Evolutionary conservation across 2,329 filamentous ascomycete genomes (phyloP), one percentile per base, ranked within the genome.

Genomic region (Iodosphaeria phyllophila): DNA sequence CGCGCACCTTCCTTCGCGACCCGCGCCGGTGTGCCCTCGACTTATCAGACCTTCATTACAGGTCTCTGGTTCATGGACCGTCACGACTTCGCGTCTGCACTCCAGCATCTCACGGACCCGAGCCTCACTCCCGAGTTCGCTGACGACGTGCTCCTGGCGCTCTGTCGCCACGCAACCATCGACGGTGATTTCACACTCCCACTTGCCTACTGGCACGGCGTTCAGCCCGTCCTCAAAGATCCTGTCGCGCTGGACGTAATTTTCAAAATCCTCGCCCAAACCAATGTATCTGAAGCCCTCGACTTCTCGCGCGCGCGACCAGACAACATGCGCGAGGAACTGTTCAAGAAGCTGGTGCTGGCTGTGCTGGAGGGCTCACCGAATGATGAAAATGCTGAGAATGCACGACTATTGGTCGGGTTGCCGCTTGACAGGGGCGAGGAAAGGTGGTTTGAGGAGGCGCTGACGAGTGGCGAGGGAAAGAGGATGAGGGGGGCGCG

Each of bases 61-160:
- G 82, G 82, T 0, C 52, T 91, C 7, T 91, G 80, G 78, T 59
- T 76, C 38, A 56, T 92, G 44, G 82, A 92, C 42, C 64, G 66
- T 21, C 54, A 70, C 22, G 60, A 80, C 28, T 83, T 79, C 40
- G 53, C 60, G 63, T 50, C 55, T 33, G 78, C 80, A 3, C 58
- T 91, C 15, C 71, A 80, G 37, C 71, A 74, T 42, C 64, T 92
- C 9, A 73, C 78, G 4, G 74, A 89, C 38, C 80, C 82, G 0
- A 79, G 75, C 2, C 60, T 91, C 4, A 70, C 74, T 12, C 72
- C 77, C 18, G 82, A 82, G 27, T 91, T 89, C 40, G 65, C 77
- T 28, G 79, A 89, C 48, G 77, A 91, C 32, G 84, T 91, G 26
- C 60, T 89, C 35, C 62, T 64, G 14, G 61, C 64, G 4, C 63